These are phyloP conservation scores for Prunus padus DNA, from an alignment of 306 rosid species.

Conservation along the genomic window DNA sequence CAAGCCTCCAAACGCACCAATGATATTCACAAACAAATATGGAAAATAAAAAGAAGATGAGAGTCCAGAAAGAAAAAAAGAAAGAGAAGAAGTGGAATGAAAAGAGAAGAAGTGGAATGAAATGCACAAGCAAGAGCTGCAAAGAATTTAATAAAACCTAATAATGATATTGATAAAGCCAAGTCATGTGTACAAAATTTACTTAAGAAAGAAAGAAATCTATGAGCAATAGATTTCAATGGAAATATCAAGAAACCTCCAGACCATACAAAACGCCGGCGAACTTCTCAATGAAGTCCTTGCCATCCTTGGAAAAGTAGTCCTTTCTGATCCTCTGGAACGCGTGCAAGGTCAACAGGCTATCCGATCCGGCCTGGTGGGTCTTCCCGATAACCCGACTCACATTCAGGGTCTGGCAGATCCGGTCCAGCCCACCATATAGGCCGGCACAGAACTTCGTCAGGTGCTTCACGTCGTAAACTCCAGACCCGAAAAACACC, in stretches of 20 bases:
- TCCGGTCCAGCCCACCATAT: constrained; percentile 59
- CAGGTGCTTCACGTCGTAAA: constrained; percentile 68
- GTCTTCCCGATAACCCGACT: constrained; percentile 45
- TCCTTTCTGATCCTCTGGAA: constrained; percentile 43
- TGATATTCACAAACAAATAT: not conserved
- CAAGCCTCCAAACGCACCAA: not conserved
- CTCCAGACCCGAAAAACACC: constrained; percentile 51
- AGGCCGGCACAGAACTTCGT: constrained; percentile 41
- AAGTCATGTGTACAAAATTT: constrained; percentile 28
- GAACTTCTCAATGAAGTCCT: constrained; percentile 29
- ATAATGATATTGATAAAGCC: constrained; percentile 13
- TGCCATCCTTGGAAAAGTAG: constrained; percentile 23
- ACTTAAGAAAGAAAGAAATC: constrained; percentile 15
- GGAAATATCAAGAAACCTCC: constrained; percentile 27
- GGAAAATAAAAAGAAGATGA: no score
- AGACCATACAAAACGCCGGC: constrained; percentile 64
- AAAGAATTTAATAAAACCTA: constrained; percentile 21
- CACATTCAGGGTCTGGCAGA: constrained; percentile 39
- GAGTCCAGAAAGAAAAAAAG: not conserved
- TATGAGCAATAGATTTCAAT: constrained; percentile 17
- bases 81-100: not conserved
- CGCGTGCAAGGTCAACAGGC: constrained; percentile 55
- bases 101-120: not conserved
- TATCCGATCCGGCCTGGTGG: constrained; percentile 80
- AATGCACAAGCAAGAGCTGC: not conserved